Conservation (phyloP, 805 yeast genomes). For the Kregervanrija pseudodelftensis region DNA sequence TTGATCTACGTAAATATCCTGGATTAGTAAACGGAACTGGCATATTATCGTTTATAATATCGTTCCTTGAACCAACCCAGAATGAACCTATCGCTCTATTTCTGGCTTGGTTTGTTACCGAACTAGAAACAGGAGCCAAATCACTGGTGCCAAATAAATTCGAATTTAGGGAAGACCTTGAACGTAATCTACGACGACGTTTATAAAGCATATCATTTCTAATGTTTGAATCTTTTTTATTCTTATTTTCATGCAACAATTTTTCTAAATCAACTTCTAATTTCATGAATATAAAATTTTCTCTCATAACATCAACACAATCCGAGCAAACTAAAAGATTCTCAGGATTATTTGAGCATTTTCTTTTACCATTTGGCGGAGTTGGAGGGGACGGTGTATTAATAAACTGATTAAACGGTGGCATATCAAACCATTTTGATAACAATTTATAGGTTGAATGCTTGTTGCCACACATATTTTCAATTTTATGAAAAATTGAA, state of each 20-base stretch:
- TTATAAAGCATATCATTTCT: slow-evolving; percentile 25
- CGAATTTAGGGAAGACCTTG: no score
- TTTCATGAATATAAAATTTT: slow-evolving; percentile 25
- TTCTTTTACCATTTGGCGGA: slow-evolving; percentile 23
- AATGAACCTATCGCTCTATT: no score
- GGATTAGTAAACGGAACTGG: no score
- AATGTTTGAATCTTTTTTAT: slow-evolving; percentile 1
- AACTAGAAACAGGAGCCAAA: no score
- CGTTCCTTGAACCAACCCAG: no score
- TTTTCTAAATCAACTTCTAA: slow-evolving; percentile 25
- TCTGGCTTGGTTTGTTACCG: no score
- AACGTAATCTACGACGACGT: slow-evolving; percentile 20
- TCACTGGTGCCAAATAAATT: no score
- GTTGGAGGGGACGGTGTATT: slow-evolving; percentile 29
- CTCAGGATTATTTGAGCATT: slow-evolving; percentile 25
- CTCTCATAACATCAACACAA: slow-evolving; percentile 23
- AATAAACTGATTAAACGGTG: slow-evolving; percentile 29
- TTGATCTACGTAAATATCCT: no score
- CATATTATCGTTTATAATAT: no score
- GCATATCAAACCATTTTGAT: slow-evolving; percentile 30
- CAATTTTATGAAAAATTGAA: slow-evolving; percentile 22
- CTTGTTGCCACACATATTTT: slow-evolving; percentile 20
- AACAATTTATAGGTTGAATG: slow-evolving; percentile 21
- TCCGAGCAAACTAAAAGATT: slow-evolving; percentile 25
- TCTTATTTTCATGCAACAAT: slow-evolving; percentile 13